Evolutionary conservation across 108 stramenopile genomes (phyloP), one percentile per base, ranked within the genome.

Genomic region (Skeletonema grethae): DNA sequence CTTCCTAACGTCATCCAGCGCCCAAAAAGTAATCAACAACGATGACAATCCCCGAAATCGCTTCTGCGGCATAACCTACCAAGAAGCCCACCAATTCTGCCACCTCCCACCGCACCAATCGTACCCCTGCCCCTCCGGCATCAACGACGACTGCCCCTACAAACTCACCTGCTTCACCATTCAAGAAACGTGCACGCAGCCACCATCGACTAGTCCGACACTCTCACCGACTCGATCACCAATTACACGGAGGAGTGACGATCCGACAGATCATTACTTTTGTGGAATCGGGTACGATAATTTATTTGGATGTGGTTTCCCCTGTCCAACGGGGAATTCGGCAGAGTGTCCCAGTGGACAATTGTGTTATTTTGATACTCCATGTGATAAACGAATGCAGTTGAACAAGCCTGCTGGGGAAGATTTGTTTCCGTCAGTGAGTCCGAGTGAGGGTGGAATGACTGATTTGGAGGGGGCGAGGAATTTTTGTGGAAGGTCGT

Each of bases 211-310:
- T 0, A 12, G 39, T n/a, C 68, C 76, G 9, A 61, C 68, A 4
- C 29, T 13, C 0, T 13, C 12, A 1, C 75, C 75, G 6, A 68
- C 58, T 25, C 43, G 16, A n/a, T 7, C 63, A 5, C 76, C 76
- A 16, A 69, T 76, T 31, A 70, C 76, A 7, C 2, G 0, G 11
- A 64, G 22, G 8, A 64, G 62, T 32, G 31, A 13, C 9, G 63
- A 76, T 24, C 62, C 76, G 1, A 48, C 53, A 2, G 76, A 76
- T 65, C 68, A 76, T 55, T 45, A 69, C 43, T 76, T 69, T 46
- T 76, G 76, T 64, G 76, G 76, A 2, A n/a, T 76, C 9, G 76
- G 76, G 0, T 76, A 64, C 59, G 68, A 76, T 58, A 68, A 76
- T n/a, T 69, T 76, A 56, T 76, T 69, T 55, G 76, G 46, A 18